A percentile compares a stretch with the other conserved stretches of the same genome.
phyloP scores from a whole-genome alignment of 2,329 filamentous ascomycete species.

The Fusarium azukiicola region DNA sequence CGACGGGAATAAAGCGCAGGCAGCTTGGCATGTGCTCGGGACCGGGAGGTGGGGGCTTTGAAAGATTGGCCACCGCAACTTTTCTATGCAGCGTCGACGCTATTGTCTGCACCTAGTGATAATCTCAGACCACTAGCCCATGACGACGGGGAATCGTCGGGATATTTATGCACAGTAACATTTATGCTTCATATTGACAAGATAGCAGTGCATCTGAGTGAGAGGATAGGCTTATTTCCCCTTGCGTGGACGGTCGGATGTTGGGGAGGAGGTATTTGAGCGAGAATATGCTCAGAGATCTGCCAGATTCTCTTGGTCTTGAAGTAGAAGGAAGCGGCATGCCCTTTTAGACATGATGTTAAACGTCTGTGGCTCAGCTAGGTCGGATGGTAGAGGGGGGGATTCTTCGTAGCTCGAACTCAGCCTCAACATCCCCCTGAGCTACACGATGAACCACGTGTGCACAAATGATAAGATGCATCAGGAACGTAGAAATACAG shows the following conservation, averaged over 20 bases:
- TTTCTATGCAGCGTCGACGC: conserved; percentile 4
- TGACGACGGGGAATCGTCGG: neutral
- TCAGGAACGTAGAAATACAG: neutral
- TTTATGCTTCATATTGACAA: neutral
- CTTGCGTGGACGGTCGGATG: no score
- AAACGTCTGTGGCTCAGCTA: no score
- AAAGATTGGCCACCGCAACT: neutral
- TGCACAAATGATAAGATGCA: neutral
- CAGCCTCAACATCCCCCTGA: neutral
- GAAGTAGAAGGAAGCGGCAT: neutral
- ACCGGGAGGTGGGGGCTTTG: conserved; percentile 7
- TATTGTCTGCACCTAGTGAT: neutral
- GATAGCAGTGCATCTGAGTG: no score
- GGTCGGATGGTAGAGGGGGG: no score
- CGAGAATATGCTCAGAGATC: neutral
- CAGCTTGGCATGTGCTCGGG: neutral
- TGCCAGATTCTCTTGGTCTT: neutral
- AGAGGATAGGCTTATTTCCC: no score
- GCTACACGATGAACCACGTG: neutral
- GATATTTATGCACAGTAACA: neutral
- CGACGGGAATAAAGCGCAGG: neutral
- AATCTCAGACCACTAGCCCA: neutral
- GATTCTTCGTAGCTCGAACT: neutral
- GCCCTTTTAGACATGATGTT: no score
- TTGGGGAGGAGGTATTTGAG: no score